Conservation (phyloP, 805 yeast genomes). For the Saturnispora bothae region DNA sequence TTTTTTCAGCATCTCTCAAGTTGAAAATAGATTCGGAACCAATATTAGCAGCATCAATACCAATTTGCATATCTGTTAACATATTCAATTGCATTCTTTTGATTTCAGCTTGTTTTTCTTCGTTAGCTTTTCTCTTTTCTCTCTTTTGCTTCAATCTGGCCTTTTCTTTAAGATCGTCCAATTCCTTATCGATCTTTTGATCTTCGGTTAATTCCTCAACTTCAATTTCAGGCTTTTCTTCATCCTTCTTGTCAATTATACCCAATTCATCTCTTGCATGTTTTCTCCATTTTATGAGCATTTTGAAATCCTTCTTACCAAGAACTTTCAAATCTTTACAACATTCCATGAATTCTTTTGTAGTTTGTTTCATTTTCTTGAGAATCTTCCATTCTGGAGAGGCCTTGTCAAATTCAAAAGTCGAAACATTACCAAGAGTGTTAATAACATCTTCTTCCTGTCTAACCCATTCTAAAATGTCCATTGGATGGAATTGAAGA, state of each 20-base stretch:
- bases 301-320: slow-evolving; percentile 88
- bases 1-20: slow-evolving; percentile 73
- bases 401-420: slow-evolving; percentile 48
- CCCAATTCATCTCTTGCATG: slow-evolving; percentile 73
- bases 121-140: slow-evolving; percentile 75
- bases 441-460: slow-evolving; percentile 71
- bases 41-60: slow-evolving; percentile 79
- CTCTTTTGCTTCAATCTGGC: slow-evolving; percentile 63
- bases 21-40: slow-evolving; percentile 77
- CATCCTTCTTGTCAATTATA: slow-evolving; percentile 43
- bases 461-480: slow-evolving; percentile 71
- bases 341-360: slow-evolving; percentile 70
- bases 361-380: slow-evolving; percentile 64
- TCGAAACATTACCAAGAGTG: slow-evolving; percentile 62
- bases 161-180: slow-evolving; percentile 60
- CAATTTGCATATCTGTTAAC: slow-evolving; percentile 86
- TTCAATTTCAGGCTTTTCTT: slow-evolving; percentile 45
- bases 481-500: slow-evolving; percentile 55
- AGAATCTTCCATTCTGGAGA: slow-evolving; percentile 67
- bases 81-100: slow-evolving; percentile 91
- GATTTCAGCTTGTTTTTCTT: slow-evolving; percentile 76
- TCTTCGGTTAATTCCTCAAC: slow-evolving; percentile 75
- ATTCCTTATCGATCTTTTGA: slow-evolving; percentile 78
- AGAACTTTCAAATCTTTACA: slow-evolving; percentile 86
- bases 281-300: slow-evolving; percentile 78